A percentile compares a stretch with the other conserved stretches of the same genome.
Conservation (phyloP, 2,329 filamentous ascomycete species). For the Bretziella fagacearum region DNA sequence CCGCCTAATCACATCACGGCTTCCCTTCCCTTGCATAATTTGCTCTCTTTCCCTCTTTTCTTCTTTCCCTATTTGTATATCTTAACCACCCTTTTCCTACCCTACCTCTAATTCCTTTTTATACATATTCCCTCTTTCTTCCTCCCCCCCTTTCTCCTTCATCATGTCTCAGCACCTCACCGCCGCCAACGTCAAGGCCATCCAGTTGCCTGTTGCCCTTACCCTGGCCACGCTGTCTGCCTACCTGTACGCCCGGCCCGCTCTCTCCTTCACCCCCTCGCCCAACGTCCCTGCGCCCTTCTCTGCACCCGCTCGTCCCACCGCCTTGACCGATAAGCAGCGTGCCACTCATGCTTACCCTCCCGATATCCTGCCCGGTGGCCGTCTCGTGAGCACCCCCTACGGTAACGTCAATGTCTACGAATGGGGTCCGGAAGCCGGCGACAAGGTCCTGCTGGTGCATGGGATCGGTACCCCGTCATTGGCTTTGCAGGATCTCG, state of each 20-base stretch:
- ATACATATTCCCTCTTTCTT: not conserved
- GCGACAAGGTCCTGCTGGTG: slow-evolving; percentile 55
- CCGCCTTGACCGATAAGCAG: slow-evolving; percentile 17
- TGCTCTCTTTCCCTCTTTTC: not conserved
- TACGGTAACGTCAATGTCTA: slow-evolving; percentile 60
- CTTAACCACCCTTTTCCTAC: not conserved
- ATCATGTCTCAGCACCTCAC: slow-evolving; percentile 12
- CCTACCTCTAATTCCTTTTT: not conserved
- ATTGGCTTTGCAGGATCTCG: slow-evolving; percentile 49
- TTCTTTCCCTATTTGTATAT: not conserved
- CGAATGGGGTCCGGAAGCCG: slow-evolving; percentile 60
- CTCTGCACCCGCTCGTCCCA: slow-evolving; percentile 8
- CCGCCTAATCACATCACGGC: too few species aligned
- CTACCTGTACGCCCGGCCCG: slow-evolving; percentile 21
- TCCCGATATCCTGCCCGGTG: slow-evolving; percentile 50
- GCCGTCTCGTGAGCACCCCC: slow-evolving; percentile 48
- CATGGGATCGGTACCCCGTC: slow-evolving; percentile 73
- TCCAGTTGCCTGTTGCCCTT: slow-evolving; percentile 12
- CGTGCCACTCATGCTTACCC: slow-evolving; percentile 41
- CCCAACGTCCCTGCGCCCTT: slow-evolving; percentile 7
- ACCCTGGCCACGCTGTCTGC: slow-evolving; percentile 22
- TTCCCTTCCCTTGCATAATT: not conserved
- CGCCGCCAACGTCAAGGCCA: slow-evolving; percentile 13
- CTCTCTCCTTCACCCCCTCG: slow-evolving; percentile 15
- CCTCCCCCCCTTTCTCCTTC: not conserved